Evolutionary conservation across 2,329 filamentous ascomycete species (phyloP), one percentile per base, ranked within the genome.

Genomic region (Cladophialophora exuberans): DNA sequence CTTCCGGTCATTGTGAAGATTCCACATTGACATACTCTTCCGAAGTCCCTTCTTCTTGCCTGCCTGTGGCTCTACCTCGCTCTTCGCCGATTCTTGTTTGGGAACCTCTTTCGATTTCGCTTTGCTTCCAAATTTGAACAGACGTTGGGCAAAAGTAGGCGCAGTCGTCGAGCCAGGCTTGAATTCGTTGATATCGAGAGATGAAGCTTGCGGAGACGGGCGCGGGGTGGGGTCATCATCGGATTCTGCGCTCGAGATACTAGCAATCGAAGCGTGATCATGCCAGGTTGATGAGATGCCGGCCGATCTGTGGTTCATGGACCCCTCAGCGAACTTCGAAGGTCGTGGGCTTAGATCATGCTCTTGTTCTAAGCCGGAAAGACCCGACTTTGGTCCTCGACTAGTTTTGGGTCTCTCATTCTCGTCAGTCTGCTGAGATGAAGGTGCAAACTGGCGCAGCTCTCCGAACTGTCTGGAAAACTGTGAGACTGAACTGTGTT

Each of bases 271-370:
- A 33, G 43, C 38, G 39, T 57, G 39, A 35, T 62, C 35, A 17
- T 45, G 42, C 64, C 64, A 66, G 9, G 61, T 57, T 9, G 64
- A 66, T 4, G 64, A 59, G 11, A 61, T 35, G 4, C 60, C 64
- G 41, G 48, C 46, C 26, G 62, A 65, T 38, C 88, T 85, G 71
- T 95, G 89, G 66, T 86, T 90, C 89, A 96, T 93, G 66, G 87
- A 93, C 35, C 88, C 91, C 73, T 96, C 91, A 31, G 82, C 71
- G 62, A 87, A 87, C 51, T 74, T 86, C 66, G 81, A 95, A 38
- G 59, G 57, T 17, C 62, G 63, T 26, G 20, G 17, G 4, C 22
- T 33, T 6, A 25, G 28, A 25, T 46, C 38, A 9, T 33, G 15
- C 26, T 53, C 52, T n/a, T 48, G 26, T 3, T 35, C 25, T n/a